Evolutionary conservation across 495 filamentous ascomycete species (phyloP).

Genomic region (Beverwykella pulmonaria): DNA sequence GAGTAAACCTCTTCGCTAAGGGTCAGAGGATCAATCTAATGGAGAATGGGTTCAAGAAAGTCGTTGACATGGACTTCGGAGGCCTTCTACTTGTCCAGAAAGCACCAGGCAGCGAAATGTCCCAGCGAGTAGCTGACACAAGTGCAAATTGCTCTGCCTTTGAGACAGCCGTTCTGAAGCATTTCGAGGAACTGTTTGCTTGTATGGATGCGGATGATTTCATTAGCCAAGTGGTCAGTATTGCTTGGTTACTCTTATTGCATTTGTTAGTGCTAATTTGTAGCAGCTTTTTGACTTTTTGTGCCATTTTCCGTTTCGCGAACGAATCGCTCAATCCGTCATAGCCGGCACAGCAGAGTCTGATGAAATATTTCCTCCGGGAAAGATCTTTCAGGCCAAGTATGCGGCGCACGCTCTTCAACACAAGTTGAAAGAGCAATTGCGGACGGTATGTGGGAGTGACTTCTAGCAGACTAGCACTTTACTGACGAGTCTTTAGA

Average conservation of each 20-base stretch:
- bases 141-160: slow-evolving; percentile 29
- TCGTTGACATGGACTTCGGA: slow-evolving; percentile 42
- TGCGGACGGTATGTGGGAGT: slow-evolving; percentile 19
- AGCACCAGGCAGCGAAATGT: slow-evolving; percentile 40
- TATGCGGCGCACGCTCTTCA: slow-evolving; percentile 34
- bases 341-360: slow-evolving; percentile 8
- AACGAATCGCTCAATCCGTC: slow-evolving; percentile 65
- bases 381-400: slow-evolving; percentile 32
- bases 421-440: slow-evolving; percentile 27
- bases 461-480: background rate
- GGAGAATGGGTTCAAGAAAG: slow-evolving; percentile 45
- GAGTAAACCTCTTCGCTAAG: slow-evolving; percentile 49
- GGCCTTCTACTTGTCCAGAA: slow-evolving; percentile 50
- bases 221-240: slow-evolving; percentile 28
- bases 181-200: slow-evolving; percentile 83
- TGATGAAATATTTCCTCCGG: slow-evolving; percentile 33
- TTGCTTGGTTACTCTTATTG: background rate
- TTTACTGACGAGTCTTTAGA: slow-evolving; percentile 8
- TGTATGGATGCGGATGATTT: slow-evolving; percentile 71
- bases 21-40: slow-evolving; percentile 56
- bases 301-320: slow-evolving; percentile 27
- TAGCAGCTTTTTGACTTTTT: slow-evolving; percentile 39
- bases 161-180: slow-evolving; percentile 60
- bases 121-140: slow-evolving; percentile 1
- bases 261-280: slow-evolving; percentile 4